These are phyloP conservation scores for Ceratocystis huliohia DNA, from an alignment of 2,329 filamentous ascomycete genomes.

Conservation along the genomic window DNA sequence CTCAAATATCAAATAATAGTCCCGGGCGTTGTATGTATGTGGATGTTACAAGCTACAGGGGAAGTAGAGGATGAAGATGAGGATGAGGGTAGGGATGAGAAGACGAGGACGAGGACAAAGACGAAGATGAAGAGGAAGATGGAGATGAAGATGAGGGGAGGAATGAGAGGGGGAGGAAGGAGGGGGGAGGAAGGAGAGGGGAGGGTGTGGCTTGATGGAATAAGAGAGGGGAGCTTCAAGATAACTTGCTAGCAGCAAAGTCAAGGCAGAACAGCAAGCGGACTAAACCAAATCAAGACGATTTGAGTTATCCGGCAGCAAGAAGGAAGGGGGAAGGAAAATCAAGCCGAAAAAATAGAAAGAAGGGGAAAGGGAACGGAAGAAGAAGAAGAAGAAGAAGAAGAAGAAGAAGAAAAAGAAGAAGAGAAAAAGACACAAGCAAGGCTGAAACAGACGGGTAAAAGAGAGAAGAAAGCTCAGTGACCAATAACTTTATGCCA, in stretches of 20 bases:
- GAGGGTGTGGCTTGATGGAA: not conserved
- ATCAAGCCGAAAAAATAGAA: not conserved
- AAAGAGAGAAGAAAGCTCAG: not conserved
- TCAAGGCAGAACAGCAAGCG: not conserved
- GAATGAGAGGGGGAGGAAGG: not conserved
- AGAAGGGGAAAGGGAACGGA: not conserved
- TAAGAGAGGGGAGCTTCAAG: too few relatives aligned
- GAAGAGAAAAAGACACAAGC: not conserved
- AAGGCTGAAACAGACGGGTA: not conserved
- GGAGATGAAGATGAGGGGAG: not conserved
- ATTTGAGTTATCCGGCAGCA: conserved; percentile 5
- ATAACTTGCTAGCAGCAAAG: too few relatives aligned
- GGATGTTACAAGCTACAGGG: not conserved
- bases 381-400: not conserved
- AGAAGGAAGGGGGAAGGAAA: not conserved
- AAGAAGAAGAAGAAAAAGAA: not conserved
- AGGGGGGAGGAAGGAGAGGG: not conserved
- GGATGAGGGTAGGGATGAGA: not conserved
- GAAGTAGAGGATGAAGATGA: not conserved
- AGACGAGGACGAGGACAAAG: not conserved
- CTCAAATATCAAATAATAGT: not conserved
- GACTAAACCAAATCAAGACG: not conserved
- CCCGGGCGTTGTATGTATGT: not conserved
- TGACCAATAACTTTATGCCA: not conserved
- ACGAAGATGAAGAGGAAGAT: not conserved